Evolutionary conservation across 148 eudicot species (phyloP), one percentile per base, ranked within the genome.

Genomic region (Silene conica): DNA sequence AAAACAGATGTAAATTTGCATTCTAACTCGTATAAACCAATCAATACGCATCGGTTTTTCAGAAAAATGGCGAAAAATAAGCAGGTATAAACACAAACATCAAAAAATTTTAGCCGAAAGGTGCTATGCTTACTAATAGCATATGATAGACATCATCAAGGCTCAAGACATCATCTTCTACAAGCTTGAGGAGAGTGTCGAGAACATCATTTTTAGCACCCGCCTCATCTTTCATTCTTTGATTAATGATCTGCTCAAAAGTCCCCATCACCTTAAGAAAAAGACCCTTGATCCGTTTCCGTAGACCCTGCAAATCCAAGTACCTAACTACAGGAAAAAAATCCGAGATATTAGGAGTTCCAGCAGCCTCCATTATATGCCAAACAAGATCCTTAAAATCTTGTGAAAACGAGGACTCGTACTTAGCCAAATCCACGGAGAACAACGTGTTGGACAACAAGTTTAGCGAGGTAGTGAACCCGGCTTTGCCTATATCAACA

Each of bases 291-390:
- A 21, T 1, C 18, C 9, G 59, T 21, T 25, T 19, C 31, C 54
- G 26, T 55, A 21, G 26, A 56, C 84, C 84, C 28, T 63, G 75
- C 69, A 73, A 31, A 59, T 81, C 84, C 9, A 78, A 74, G 3
- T 0, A 3, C 56, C 69, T 65, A 5, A 78, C 6, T 12, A 58
- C 7, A 0, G 81, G 84, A 56, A 74, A 77, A 63, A 45, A 65
- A 23, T 81, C 81, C n/a, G 78, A 69, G 14, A 81, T 61, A 19
- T 81, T 81, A 41, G 84, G 80, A 72, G 6, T 77, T 8, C 59
- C 83, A 25, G 26, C 21, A 8, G 12, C 14, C 46, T 63, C 74
- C 67, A 54, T 8, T 10, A 73, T 0, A 16, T 48, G 1, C 19
- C 60, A 31, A 14, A 69, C 78, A 22, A 78, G 50, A 13, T 77